Evolutionary conservation across 2,329 filamentous ascomycete genomes (phyloP).

Genomic region (Parastagonospora nodorum): DNA sequence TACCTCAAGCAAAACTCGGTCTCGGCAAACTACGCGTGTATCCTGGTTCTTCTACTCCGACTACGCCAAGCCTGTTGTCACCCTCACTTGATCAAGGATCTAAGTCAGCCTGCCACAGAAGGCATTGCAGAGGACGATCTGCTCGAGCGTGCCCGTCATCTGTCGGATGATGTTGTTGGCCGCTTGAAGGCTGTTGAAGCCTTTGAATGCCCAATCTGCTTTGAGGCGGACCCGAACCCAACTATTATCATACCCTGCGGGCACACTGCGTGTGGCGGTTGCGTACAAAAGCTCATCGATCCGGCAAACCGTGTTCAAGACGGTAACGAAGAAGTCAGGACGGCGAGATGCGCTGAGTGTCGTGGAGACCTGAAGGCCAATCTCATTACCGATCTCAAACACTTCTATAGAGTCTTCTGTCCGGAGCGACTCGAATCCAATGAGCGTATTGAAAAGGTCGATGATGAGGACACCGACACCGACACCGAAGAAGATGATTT

Average conservation of each 20-base stretch:
- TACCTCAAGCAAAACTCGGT: constrained; percentile 73
- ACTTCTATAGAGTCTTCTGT: constrained; percentile 76
- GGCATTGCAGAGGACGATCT: constrained; percentile 60
- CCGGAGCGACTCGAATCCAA: constrained; percentile 54
- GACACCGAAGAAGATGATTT: constrained; percentile 37
- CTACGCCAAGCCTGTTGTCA: constrained; percentile 84
- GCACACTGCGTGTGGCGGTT: constrained; percentile 78
- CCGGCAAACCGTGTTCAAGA: constrained; percentile 55
- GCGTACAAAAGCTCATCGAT: constrained; percentile 71
- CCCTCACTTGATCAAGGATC: constrained; percentile 71
- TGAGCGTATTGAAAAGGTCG: constrained; percentile 23
- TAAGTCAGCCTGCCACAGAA: constrained; percentile 68
- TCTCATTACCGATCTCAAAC: constrained; percentile 73
- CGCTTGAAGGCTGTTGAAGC: constrained; percentile 65
- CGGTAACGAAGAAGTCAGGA: constrained; percentile 59
- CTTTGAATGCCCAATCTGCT: constrained; percentile 83
- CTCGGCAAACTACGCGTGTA: constrained; percentile 73
- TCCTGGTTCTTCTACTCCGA: constrained; percentile 78
- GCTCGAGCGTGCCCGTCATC: constrained; percentile 64
- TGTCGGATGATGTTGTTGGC: constrained; percentile 66
- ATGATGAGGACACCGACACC: constrained; percentile 41
- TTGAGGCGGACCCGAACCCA: constrained; percentile 75
- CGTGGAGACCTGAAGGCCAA: constrained; percentile 68
- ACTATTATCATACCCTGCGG: constrained; percentile 83
- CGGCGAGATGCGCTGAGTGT: constrained; percentile 75